A percentile compares a stretch with the other conserved stretches of the same genome.
Conservation (phyloP, 2,329 filamentous ascomycete genomes). For the Beauveria asiatica region DNA sequence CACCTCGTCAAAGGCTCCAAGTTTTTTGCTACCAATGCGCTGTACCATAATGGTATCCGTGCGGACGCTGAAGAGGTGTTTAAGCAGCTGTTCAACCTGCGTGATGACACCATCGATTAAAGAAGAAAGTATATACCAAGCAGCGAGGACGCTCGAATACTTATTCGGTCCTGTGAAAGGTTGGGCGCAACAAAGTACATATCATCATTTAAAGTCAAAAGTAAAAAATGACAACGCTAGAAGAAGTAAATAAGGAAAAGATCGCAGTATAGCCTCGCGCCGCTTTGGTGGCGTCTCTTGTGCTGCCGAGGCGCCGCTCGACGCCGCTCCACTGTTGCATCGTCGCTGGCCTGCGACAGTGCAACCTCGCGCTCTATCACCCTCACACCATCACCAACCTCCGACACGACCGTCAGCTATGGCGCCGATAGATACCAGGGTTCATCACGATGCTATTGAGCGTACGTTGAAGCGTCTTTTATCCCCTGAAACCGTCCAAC, state of each 20-base stretch:
- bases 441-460: slow-evolving; percentile 31
- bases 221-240: background rate
- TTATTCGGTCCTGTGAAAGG: background rate
- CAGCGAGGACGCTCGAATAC: background rate
- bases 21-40: slow-evolving; percentile 73
- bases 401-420: slow-evolving; percentile 18
- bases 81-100: slow-evolving; percentile 63
- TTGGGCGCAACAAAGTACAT: background rate
- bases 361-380: background rate
- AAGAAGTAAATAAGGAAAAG: background rate
- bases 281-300: background rate
- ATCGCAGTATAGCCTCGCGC: background rate
- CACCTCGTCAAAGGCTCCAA: slow-evolving; percentile 65
- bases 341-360: background rate
- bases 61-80: slow-evolving; percentile 68
- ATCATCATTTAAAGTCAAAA: background rate
- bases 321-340: background rate
- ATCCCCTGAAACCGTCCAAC: background rate
- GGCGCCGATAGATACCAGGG: slow-evolving; percentile 31
- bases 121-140: background rate
- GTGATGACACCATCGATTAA: slow-evolving; percentile 58
- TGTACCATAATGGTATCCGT: slow-evolving; percentile 80
- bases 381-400: background rate
- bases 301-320: background rate
- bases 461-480: slow-evolving; percentile 19